Evolutionary conservation across 441 rosid species (phyloP).

Genomic region (Geranium incanum): DNA sequence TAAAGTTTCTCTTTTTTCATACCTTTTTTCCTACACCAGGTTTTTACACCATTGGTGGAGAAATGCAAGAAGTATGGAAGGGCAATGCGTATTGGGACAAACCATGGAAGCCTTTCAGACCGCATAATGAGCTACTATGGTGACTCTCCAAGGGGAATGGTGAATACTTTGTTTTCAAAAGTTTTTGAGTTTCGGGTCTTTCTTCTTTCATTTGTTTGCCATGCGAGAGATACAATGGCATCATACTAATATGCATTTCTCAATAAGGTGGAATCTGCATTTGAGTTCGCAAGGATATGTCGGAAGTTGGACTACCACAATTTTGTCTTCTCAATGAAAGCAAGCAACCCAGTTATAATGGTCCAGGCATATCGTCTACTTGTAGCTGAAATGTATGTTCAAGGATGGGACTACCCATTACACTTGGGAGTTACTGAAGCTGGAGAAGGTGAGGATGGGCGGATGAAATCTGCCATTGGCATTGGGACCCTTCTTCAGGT

Average conservation of each 20-base stretch:
- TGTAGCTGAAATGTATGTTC: conserved; percentile 88
- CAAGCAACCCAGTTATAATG: conserved; percentile 97
- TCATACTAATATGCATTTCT: conserved; percentile 21
- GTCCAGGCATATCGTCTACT: conserved; percentile 95
- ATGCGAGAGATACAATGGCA: conserved; percentile 14
- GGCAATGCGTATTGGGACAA: conserved; percentile 97
- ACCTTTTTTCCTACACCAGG: conserved; percentile 36
- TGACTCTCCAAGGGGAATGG: conserved; percentile 98
- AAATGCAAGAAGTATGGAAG: conserved; percentile 94
- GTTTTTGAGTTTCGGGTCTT: too few relatives aligned
- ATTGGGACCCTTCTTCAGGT: conserved; percentile 97
- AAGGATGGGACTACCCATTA: conserved; percentile 94
- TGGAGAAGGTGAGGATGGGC: conserved; percentile 99
- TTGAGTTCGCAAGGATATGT: conserved; percentile 92
- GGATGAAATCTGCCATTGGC: conserved; percentile 98
- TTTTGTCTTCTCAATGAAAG: conserved; percentile 96
- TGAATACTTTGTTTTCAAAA: conserved; percentile 22
- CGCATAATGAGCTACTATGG: conserved; percentile 97
- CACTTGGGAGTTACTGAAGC: conserved; percentile 99
- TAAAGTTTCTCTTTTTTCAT: too few relatives aligned
- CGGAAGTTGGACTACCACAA: conserved; percentile 88
- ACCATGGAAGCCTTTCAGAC: conserved; percentile 98
- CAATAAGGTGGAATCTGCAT: conserved; percentile 89
- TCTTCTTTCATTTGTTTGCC: too few relatives aligned
- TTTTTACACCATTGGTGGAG: conserved; percentile 88